A percentile compares a stretch with the other conserved stretches of the same genome.
These are phyloP conservation scores for Papiliotrema flavescens DNA, from an alignment of 1,284 basidiomycete genomes.

Conservation along the genomic window DNA sequence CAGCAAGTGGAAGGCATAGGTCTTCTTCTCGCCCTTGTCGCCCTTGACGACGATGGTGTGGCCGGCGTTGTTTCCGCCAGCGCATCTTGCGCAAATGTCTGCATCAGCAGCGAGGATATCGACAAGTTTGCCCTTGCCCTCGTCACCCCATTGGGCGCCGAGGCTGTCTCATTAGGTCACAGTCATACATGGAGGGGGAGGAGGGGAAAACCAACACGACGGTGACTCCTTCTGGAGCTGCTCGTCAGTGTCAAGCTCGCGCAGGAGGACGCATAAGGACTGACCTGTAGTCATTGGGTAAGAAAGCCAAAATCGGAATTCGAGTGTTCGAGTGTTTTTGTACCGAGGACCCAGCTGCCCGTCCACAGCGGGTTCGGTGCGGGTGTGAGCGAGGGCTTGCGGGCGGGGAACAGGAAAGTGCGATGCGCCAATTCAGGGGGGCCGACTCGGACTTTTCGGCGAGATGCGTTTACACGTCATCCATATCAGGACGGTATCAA, in stretches of 20 bases:
- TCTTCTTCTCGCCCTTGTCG: conserved; percentile 66
- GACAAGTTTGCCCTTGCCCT: conserved; percentile 93
- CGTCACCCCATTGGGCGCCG: conserved; percentile 92
- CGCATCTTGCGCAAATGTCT: conserved; percentile 93
- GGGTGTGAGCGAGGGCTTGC: not conserved
- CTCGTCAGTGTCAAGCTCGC: not conserved
- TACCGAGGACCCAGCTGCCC: not conserved
- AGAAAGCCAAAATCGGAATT: not conserved
- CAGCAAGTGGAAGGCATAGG: conserved; percentile 92
- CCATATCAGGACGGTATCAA: not conserved
- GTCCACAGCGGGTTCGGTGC: not conserved
- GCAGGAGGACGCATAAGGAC: not conserved
- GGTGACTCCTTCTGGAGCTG: conserved; percentile 39
- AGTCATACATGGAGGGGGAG: not conserved
- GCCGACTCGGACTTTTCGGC: not conserved
- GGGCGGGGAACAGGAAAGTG: not conserved
- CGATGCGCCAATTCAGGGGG: not conserved
- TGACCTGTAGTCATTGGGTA: conserved; percentile 5
- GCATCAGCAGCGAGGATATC: conserved; percentile 83
- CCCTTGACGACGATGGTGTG: conserved; percentile 91
- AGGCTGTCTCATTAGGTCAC: conserved; percentile 50
- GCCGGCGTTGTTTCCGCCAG: conserved; percentile 97
- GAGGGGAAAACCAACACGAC: conserved; percentile 31
- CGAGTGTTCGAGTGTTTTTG: not conserved
- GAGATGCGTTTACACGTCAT: not conserved